A percentile compares a stretch with the other conserved stretches of the same genome.
Conservation (phyloP, 2,329 filamentous ascomycete species). For the Calycina herbarum region DNA sequence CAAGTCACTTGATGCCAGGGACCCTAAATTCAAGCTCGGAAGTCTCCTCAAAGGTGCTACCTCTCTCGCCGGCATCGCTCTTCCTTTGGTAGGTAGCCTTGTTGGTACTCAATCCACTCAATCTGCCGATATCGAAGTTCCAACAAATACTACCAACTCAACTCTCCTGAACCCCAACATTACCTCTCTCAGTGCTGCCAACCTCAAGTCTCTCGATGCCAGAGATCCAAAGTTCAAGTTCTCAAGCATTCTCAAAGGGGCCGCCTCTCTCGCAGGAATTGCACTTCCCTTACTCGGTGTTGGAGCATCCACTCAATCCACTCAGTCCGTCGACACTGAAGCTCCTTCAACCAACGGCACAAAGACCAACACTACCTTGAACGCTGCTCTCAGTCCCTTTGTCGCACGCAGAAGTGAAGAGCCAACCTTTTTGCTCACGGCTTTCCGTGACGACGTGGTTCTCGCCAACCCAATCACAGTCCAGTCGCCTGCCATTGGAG, state of each 20-base stretch:
- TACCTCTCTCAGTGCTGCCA: background rate
- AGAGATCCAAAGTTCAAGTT: slow-evolving; percentile 1
- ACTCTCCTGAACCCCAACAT: background rate
- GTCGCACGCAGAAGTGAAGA: background rate
- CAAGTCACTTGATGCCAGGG: background rate
- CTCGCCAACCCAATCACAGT: background rate
- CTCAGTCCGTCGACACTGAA: background rate
- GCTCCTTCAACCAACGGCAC: background rate
- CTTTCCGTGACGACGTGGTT: background rate
- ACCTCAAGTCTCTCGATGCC: background rate
- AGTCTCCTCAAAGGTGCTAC: background rate
- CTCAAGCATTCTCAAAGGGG: background rate
- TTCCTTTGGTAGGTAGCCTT: background rate
- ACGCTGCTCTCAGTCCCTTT: too few relatives aligned
- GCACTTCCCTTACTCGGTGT: background rate
- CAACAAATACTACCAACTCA: background rate
- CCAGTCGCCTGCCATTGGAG: background rate
- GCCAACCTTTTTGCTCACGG: background rate
- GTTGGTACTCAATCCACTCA: background rate
- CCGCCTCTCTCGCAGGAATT: background rate
- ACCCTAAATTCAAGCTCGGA: background rate
- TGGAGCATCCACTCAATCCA: background rate
- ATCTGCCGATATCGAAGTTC: background rate
- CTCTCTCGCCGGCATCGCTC: background rate
- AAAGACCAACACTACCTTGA: background rate